Evolutionary conservation across 345 rosid species (phyloP).

Genomic region (Lenwebbia sp.): DNA sequence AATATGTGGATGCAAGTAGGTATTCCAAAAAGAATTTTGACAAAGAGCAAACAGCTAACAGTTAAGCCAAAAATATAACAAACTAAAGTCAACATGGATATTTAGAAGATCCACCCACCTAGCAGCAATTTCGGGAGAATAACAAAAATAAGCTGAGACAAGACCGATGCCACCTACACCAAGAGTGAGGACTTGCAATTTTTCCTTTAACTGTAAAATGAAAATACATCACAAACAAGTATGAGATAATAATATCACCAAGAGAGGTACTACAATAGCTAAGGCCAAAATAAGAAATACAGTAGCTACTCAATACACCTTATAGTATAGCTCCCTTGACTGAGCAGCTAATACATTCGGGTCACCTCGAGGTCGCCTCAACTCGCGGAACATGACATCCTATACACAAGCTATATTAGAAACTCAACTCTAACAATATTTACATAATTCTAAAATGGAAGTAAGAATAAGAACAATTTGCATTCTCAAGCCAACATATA

Average conservation of each 20-base stretch:
- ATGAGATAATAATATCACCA: not conserved
- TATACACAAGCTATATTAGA: conserved; percentile 10
- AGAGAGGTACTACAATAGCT: not conserved
- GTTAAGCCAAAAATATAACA: not conserved
- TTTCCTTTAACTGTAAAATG: conserved; percentile 57
- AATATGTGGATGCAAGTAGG: not conserved
- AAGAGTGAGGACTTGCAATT: conserved; percentile 59
- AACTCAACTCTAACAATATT: conserved; percentile 1
- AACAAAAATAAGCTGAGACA: conserved; percentile 74
- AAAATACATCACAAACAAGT: not conserved
- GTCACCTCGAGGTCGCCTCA: conserved; percentile 60
- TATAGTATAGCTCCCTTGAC: conserved; percentile 63
- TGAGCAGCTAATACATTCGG: conserved; percentile 68
- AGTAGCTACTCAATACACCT: conserved; percentile 27
- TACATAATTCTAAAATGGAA: not conserved
- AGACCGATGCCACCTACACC: conserved; percentile 82
- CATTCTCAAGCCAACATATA: not conserved
- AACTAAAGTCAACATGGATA: not conserved
- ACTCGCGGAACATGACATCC: conserved; percentile 65
- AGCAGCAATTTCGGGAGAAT: conserved; percentile 77
- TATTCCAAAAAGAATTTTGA: not conserved
- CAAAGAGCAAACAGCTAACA: not conserved
- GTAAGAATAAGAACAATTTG: not conserved
- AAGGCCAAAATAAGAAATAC: not conserved
- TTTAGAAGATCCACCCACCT: conserved; percentile 34